A percentile compares a stretch with the other conserved stretches of the same genome.
Conservation (phyloP, 2,329 filamentous ascomycete genomes). For the Pseudogymnoascus verrucosus region DNA sequence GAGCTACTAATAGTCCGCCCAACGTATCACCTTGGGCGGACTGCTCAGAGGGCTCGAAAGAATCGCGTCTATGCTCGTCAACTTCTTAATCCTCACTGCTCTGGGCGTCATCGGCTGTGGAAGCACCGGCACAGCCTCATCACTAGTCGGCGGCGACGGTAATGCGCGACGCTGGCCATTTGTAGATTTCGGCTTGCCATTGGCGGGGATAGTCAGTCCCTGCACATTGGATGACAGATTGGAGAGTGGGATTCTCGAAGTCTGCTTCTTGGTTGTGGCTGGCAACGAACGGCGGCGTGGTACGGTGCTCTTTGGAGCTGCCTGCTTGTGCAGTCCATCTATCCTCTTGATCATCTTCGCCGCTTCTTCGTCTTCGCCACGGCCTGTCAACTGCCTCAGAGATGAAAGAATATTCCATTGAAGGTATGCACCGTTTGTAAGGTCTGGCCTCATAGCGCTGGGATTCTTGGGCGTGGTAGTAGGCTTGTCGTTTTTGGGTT, state of each 20-base stretch:
- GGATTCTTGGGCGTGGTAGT: not conserved
- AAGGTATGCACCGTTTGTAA: slow-evolving; percentile 7
- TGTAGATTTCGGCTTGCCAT: not conserved
- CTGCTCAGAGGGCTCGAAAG: slow-evolving; percentile 11
- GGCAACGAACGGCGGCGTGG: not conserved
- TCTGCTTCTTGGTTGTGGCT: not conserved
- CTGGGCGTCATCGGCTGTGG: slow-evolving; percentile 16
- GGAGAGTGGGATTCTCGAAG: not conserved
- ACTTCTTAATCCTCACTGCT: slow-evolving; percentile 19
- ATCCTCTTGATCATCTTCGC: not conserved
- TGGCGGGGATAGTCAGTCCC: not conserved
- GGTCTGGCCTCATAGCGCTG: not conserved
- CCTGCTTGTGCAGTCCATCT: not conserved
- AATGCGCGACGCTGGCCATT: not conserved
- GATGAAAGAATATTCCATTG: not conserved
- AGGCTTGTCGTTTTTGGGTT: slow-evolving; percentile 15
- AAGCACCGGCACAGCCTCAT: not conserved
- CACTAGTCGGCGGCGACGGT: slow-evolving; percentile 16
- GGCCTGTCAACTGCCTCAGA: not conserved
- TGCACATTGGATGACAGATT: not conserved
- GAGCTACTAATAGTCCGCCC: not conserved
- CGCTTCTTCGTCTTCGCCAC: slow-evolving; percentile 5
- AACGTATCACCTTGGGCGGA: not conserved
- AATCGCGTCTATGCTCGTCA: slow-evolving; percentile 21
- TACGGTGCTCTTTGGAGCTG: not conserved